These are phyloP conservation scores for Xylariaceae sp. DNA, from an alignment of 2,329 filamentous ascomycete genomes.

Conservation along the genomic window DNA sequence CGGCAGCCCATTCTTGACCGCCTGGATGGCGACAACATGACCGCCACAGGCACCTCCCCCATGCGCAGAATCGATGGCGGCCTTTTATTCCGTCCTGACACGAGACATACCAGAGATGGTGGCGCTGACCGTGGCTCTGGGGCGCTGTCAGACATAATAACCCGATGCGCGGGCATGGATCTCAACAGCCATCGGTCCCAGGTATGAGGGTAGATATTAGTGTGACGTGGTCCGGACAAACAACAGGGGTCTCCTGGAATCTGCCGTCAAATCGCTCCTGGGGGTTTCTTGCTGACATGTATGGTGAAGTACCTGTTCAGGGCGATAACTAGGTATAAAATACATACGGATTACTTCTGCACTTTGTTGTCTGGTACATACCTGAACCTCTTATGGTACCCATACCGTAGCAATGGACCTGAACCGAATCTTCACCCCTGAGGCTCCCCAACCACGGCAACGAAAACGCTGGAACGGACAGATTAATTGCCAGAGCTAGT, in stretches of 20 bases:
- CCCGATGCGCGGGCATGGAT: slow-evolving; percentile 14
- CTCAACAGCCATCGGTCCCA: slow-evolving; percentile 12
- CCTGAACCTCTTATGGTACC: too few species aligned
- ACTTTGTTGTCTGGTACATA: too few species aligned
- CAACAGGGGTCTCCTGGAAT: slow-evolving; percentile 3
- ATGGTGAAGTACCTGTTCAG: not conserved
- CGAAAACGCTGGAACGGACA: too few species aligned
- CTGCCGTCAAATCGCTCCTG: slow-evolving; percentile 3
- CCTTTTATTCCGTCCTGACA: not conserved
- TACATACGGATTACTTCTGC: too few species aligned
- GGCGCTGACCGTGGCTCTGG: slow-evolving; percentile 3
- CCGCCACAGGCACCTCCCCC: too few species aligned
- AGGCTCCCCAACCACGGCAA: too few species aligned
- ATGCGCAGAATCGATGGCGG: too few species aligned
- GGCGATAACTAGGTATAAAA: too few species aligned
- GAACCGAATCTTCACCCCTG: too few species aligned
- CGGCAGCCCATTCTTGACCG: not conserved
- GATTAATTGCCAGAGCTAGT: not conserved
- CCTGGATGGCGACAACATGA: not conserved
- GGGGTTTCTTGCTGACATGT: not conserved
- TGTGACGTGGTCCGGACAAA: not conserved
- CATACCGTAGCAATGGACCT: too few species aligned
- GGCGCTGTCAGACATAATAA: slow-evolving; percentile 8
- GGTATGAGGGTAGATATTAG: not conserved
- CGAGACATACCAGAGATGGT: not conserved